Percentiles rank a stretch among this genome's conserved stretches.
These are phyloP conservation scores for Plasmodium ovale DNA, from an alignment of 169 alveolate genomes.

Conservation along the genomic window DNA sequence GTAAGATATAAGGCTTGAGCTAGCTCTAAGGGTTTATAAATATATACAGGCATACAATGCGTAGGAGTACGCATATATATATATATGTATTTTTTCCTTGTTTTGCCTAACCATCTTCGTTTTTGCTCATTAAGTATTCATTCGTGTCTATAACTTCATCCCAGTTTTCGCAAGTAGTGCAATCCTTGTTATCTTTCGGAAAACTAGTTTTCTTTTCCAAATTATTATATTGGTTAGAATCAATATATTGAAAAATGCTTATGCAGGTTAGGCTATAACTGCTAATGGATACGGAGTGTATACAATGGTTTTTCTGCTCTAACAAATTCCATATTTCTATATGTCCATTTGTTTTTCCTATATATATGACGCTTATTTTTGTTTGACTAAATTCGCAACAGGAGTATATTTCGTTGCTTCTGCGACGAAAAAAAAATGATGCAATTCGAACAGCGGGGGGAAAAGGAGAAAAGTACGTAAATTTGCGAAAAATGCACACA, in stretches of 20 bases:
- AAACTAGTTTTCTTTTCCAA: slow-evolving; percentile 18
- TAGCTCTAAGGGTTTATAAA: not conserved
- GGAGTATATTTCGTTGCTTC: slow-evolving; percentile 74
- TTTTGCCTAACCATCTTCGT: slow-evolving; percentile 68
- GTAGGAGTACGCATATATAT: not conserved
- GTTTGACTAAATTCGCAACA: slow-evolving; percentile 74
- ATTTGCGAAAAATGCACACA: not conserved
- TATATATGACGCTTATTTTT: slow-evolving; percentile 58
- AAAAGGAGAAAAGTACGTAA: not conserved
- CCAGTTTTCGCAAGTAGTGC: slow-evolving; percentile 6
- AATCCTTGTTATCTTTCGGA: slow-evolving; percentile 1
- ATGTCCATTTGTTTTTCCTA: slow-evolving; percentile 75
- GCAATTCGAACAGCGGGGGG: too few species aligned
- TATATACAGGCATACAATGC: not conserved
- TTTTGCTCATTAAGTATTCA: slow-evolving; percentile 51
- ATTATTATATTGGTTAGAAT: slow-evolving; percentile 4
- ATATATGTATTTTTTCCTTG: slow-evolving; percentile 13
- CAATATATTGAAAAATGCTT: slow-evolving; percentile 44
- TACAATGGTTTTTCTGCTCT: slow-evolving; percentile 53
- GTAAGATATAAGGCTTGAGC: not conserved
- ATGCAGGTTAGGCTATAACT: slow-evolving; percentile 68
- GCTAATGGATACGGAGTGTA: slow-evolving; percentile 55
- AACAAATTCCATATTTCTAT: slow-evolving; percentile 74
- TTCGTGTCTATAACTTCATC: slow-evolving; percentile 69
- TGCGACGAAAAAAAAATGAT: too few species aligned